A percentile compares a stretch with the other conserved stretches of the same genome.
phyloP scores from a whole-genome alignment of 202 grass and related monocot genomes.

The Setaria viridis region DNA sequence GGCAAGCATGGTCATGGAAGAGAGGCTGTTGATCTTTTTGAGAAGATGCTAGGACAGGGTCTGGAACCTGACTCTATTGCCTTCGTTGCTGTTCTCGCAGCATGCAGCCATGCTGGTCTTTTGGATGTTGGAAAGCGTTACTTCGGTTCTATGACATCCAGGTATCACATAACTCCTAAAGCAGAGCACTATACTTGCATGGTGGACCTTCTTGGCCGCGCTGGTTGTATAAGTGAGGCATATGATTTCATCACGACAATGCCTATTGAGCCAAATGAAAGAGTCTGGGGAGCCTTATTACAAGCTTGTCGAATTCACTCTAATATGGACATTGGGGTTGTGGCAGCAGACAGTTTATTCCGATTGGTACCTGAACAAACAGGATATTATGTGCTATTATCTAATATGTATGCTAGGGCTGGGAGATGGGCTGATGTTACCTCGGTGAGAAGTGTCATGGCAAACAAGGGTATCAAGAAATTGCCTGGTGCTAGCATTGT shows the following conservation, averaged over 20 bases:
- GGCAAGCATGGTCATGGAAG: slow-evolving; percentile 69
- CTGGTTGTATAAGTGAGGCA: slow-evolving; percentile 68
- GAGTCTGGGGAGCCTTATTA: slow-evolving; percentile 78
- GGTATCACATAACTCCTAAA: slow-evolving; percentile 64
- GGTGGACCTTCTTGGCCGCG: slow-evolving; percentile 74
- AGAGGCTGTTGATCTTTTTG: slow-evolving; percentile 67
- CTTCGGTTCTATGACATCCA: slow-evolving; percentile 68
- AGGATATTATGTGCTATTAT: slow-evolving; percentile 80
- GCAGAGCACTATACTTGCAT: slow-evolving; percentile 82
- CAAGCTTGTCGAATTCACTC: slow-evolving; percentile 81
- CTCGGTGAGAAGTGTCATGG: slow-evolving; percentile 70
- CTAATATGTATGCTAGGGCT: slow-evolving; percentile 91
- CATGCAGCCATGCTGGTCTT: slow-evolving; percentile 82
- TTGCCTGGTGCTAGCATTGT: slow-evolving; percentile 71
- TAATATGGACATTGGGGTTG: slow-evolving; percentile 75
- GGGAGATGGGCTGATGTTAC: slow-evolving; percentile 73
- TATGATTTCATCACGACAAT: slow-evolving; percentile 76
- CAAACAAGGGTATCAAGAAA: slow-evolving; percentile 77
- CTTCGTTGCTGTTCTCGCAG: slow-evolving; percentile 77
- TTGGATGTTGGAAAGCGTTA: slow-evolving; percentile 63
- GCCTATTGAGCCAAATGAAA: slow-evolving; percentile 71
- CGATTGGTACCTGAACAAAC: slow-evolving; percentile 73
- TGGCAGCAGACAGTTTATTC: slow-evolving; percentile 75
- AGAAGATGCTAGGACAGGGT: slow-evolving; percentile 64
- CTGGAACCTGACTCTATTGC: slow-evolving; percentile 69